Base-by-base conservation (phyloP, 1,284 basidiomycete species). In the Ustilago cynodontis region DNA sequence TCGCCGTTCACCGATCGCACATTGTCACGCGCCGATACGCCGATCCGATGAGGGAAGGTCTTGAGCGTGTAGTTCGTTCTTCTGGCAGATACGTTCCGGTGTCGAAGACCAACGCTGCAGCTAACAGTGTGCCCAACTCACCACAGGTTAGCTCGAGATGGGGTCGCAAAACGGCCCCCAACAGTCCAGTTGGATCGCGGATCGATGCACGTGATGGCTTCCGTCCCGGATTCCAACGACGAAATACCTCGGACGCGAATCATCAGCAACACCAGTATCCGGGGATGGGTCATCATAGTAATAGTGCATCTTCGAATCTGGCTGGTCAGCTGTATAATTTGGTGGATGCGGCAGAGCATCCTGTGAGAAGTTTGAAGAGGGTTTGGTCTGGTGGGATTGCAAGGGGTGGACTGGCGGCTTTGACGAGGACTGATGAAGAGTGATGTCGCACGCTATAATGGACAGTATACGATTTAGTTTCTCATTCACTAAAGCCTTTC, bases 21-120 rank as follows among this genome's bases (percentile, higher is more conserved):
- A 74, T 81, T 5, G 82, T 84, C 14, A 84, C 83, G 1, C 70
- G 84, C 18, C 65, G 84, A 5, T 85, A 81, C 59, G 65, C 75
- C n/a, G 84, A 85, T 56, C 84, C 84, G 22, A 78, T 84, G 76
- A 74, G 82, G 10, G 75, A 80, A 55, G 67, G 71, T 16, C 56
- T 85, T 0, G 77, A 77, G 33, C 73, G 83, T 7, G 77, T 82
- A 6, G 80, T 72, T 1, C 61, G 71, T 2, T 64, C 66, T 7
- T 76, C 75, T 1, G 81, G 81, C 7, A 66, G 72, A 20, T 70
- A 66, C 53, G 51, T 66, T 2, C 24, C 59, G 2, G 13, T 33
- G 9, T 22, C 60, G 24, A 45, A 60, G 43, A 50, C 39, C 8
- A 50, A 24, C 9, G 26, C 26, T 10, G 33, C 50, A 1, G 50